Percentiles rank a stretch among this genome's conserved stretches.
Conservation (phyloP, 495 filamentous ascomycete species). For the Pseudevernia furfuracea region DNA sequence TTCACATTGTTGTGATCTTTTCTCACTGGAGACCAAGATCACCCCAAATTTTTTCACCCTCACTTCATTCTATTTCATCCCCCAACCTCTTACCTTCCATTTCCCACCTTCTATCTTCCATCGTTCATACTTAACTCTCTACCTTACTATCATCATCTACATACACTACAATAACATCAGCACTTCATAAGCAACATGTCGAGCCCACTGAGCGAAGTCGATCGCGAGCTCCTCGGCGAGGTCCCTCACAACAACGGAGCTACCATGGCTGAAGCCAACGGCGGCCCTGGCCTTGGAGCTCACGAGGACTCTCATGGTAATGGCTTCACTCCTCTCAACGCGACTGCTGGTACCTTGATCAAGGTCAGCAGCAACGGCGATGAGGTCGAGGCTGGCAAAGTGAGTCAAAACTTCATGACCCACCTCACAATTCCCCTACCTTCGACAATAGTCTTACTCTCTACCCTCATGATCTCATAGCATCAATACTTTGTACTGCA, state of each 20-base stretch:
- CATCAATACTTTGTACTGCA: not conserved
- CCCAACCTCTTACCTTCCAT: not conserved
- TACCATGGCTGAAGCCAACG: not conserved
- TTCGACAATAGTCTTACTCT: not conserved
- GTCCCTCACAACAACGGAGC: not conserved
- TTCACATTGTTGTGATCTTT: not conserved
- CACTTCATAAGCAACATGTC: not conserved
- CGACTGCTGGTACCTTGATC: not conserved
- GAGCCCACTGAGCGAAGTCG: not conserved
- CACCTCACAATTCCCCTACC: not conserved
- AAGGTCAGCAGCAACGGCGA: constrained; percentile 3
- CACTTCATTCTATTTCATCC: not conserved
- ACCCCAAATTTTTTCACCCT: not conserved
- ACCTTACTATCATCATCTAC: not conserved
- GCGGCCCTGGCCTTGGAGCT: not conserved
- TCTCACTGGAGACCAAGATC: not conserved
- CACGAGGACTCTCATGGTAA: not conserved
- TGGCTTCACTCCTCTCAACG: not conserved
- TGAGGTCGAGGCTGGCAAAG: not conserved
- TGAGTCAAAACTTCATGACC: not conserved
- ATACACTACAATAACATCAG: not conserved
- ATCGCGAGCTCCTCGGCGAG: not conserved
- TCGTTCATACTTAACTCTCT: not conserved
- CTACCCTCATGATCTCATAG: not conserved
- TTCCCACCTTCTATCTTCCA: not conserved